Evolutionary conservation across 2,329 filamentous ascomycete species (phyloP).

Genomic region (Cyphellophora attinorum): DNA sequence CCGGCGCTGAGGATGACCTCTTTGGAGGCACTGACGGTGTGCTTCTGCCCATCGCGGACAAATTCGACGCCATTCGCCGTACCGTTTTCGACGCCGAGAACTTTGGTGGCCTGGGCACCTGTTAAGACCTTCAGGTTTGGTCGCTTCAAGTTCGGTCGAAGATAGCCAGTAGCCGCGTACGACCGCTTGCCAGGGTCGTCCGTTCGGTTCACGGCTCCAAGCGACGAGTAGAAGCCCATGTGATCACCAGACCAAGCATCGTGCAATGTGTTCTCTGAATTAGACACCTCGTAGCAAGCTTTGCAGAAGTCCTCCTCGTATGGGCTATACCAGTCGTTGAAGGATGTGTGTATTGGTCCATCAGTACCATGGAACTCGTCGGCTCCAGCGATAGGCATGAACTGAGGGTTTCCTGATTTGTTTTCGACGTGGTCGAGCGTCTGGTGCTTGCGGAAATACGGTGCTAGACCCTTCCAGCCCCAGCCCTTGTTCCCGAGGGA

Average conservation of each 20-base stretch:
- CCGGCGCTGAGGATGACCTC: slow-evolving; percentile 54
- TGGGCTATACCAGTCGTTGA: slow-evolving; percentile 25
- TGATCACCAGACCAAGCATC: slow-evolving; percentile 15
- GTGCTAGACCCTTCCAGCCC: slow-evolving; percentile 21
- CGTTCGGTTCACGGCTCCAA: slow-evolving; percentile 12
- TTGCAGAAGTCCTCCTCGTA: slow-evolving; percentile 27
- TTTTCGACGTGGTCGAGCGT: slow-evolving; percentile 17
- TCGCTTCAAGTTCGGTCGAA: slow-evolving; percentile 24
- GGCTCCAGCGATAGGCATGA: slow-evolving; percentile 19
- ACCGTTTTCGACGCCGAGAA: slow-evolving; percentile 15
- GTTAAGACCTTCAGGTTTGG: slow-evolving; percentile 38
- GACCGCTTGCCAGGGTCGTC: slow-evolving; percentile 22
- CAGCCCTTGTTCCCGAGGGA: slow-evolving; percentile 26
- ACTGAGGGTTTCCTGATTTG: slow-evolving; percentile 16
- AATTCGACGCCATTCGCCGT: slow-evolving; percentile 36
- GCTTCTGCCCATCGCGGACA: slow-evolving; percentile 25
- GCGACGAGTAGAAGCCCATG: slow-evolving; percentile 13
- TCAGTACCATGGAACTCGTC: slow-evolving; percentile 17
- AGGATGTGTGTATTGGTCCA: slow-evolving; percentile 20
- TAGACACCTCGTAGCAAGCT: slow-evolving; percentile 24
- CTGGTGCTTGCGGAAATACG: slow-evolving; percentile 22
- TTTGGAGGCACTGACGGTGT: slow-evolving; percentile 23
- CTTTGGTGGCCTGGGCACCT: slow-evolving; percentile 32
- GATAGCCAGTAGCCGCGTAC: slow-evolving; percentile 32
- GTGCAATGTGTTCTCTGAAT: slow-evolving; percentile 17